Percentiles rank a stretch among this genome's conserved stretches.
Evolutionary conservation across 2,329 filamentous ascomycete species (phyloP).

Genomic region (Aspergillus sclerotialis): DNA sequence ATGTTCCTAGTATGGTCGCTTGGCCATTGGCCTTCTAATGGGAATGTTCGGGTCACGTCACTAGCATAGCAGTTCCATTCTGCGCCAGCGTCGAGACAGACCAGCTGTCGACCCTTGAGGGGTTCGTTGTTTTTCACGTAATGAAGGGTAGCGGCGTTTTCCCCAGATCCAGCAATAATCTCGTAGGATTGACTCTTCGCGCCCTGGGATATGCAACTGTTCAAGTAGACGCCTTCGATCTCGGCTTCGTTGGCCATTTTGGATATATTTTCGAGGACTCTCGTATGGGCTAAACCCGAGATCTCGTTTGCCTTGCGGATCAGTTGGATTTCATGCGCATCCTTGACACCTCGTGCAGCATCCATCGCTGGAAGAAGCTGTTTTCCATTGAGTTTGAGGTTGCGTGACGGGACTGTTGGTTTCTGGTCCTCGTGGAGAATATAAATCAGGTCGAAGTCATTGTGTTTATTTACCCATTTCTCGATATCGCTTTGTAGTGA

Average conservation of each 20-base stretch:
- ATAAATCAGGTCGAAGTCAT: conserved; percentile 24
- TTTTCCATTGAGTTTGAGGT: conserved; percentile 20
- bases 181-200: conserved; percentile 81
- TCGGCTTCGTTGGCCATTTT: conserved; percentile 70
- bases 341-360: conserved; percentile 62
- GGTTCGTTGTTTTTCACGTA: conserved; percentile 74
- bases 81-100: conserved; percentile 77
- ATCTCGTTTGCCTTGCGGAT: conserved; percentile 66
- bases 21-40: conserved; percentile 58
- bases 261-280: conserved; percentile 55
- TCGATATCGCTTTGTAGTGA: conserved; percentile 45
- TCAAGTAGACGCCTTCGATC: conserved; percentile 73
- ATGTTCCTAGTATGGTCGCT: conserved; percentile 63
- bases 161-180: conserved; percentile 74
- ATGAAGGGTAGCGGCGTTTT: conserved; percentile 77
- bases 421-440: conserved; percentile 31
- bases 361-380: conserved; percentile 52
- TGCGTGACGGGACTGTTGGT: conserved; percentile 15
- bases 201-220: conserved; percentile 66
- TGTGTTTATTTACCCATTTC: conserved; percentile 23
- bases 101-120: conserved; percentile 63
- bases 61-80: conserved; percentile 69
- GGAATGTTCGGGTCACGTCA: conserved; percentile 78
- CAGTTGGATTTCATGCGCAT: conserved; percentile 66
- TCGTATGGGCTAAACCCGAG: conserved; percentile 59